Conservation (phyloP, 768 basidiomycete species). For the Lactarius sanguifluus region DNA sequence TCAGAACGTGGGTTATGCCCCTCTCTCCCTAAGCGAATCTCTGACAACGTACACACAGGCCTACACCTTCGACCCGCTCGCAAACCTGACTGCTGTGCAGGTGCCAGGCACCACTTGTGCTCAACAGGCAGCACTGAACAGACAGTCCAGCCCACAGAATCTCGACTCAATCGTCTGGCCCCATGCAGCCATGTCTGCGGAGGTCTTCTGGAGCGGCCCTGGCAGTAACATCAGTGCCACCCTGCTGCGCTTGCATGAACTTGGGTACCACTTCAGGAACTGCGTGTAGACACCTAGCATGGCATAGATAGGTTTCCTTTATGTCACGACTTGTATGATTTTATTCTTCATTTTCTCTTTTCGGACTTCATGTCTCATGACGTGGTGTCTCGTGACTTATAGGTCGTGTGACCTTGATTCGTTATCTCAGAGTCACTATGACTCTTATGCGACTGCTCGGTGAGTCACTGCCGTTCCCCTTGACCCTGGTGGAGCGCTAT, state of each 20-base stretch:
- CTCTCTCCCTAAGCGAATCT: neutral
- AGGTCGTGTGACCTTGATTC: too few relatives aligned
- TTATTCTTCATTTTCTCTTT: too few relatives aligned
- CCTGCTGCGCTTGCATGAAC: slow-evolving; percentile 59
- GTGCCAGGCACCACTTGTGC: slow-evolving; percentile 56
- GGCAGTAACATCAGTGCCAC: slow-evolving; percentile 40
- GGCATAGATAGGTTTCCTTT: too few relatives aligned
- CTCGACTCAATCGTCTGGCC: slow-evolving; percentile 73
- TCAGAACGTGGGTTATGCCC: slow-evolving; percentile 51
- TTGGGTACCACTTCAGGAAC: too few relatives aligned
- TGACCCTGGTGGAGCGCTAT: too few relatives aligned
- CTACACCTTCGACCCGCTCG: slow-evolving; percentile 71
- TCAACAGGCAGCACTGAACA: slow-evolving; percentile 76
- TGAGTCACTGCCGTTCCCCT: too few relatives aligned
- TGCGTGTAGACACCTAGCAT: too few relatives aligned
- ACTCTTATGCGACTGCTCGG: too few relatives aligned
- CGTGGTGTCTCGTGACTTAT: too few relatives aligned
- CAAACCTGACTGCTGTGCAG: slow-evolving; percentile 47
- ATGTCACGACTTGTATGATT: too few relatives aligned
- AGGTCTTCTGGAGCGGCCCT: slow-evolving; percentile 74
- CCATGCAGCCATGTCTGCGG: slow-evolving; percentile 66
- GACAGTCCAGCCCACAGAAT: slow-evolving; percentile 70
- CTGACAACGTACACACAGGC: slow-evolving; percentile 39
- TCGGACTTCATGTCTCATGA: too few relatives aligned
- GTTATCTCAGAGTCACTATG: too few relatives aligned